Percentiles rank a stretch among this genome's conserved stretches.
Conservation (phyloP, 176 grass and related monocot species). For the Musa troglodytarum region DNA sequence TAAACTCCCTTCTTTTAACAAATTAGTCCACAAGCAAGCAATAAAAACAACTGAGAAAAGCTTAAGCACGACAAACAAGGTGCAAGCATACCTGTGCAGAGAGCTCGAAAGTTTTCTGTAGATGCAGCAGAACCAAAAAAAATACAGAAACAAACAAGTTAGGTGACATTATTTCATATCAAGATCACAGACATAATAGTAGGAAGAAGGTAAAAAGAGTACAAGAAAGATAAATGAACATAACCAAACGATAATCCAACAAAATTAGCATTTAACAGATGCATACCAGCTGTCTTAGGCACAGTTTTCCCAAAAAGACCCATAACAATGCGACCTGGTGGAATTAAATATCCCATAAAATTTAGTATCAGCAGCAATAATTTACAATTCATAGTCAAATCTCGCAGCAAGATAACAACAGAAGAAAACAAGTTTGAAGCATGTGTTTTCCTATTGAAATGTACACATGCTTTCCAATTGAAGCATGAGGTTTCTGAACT, state of each 20-base stretch:
- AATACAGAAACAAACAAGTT: neutral
- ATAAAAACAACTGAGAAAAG: neutral
- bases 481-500: no score
- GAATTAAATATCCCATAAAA: slow-evolving; percentile 22
- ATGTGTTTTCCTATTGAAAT: no score
- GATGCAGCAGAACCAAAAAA: neutral
- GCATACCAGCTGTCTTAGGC: slow-evolving; percentile 87
- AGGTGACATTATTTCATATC: neutral
- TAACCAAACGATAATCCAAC: neutral
- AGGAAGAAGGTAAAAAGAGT: no score
- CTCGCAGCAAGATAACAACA: neutral
- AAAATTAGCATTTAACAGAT: neutral
- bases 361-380: neutral
- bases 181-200: neutral
- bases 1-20: neutral
- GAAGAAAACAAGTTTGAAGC: neutral
- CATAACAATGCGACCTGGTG: slow-evolving; percentile 85
- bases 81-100: slow-evolving; percentile 73
- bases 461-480: no score
- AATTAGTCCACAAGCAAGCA: neutral
- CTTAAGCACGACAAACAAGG: neutral
- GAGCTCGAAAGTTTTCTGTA: slow-evolving; percentile 90
- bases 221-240: neutral
- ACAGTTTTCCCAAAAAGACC: slow-evolving; percentile 92
- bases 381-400: neutral